phyloP scores from a whole-genome alignment of 2,329 filamentous ascomycete species.

The Aspergillus carbonarius region DNA sequence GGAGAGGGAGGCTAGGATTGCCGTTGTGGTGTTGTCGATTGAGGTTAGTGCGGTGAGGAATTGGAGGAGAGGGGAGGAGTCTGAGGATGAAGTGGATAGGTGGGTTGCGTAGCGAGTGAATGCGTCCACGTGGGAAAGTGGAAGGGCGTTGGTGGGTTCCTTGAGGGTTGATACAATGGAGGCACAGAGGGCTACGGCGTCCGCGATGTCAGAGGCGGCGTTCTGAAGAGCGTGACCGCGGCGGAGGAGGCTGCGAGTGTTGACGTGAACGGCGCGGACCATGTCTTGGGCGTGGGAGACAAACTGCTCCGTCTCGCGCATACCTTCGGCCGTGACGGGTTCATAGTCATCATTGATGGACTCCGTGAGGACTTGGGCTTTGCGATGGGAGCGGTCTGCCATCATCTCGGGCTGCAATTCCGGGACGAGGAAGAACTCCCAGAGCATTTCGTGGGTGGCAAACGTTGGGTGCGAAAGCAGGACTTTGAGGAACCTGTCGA shows the following conservation, averaged over 20 bases:
- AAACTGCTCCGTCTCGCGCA: constrained; percentile 89
- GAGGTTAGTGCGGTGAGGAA: constrained; percentile 77
- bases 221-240: constrained; percentile 72
- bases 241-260: constrained; percentile 78
- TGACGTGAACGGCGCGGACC: constrained; percentile 78
- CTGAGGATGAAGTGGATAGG: constrained; percentile 59
- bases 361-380: constrained; percentile 78
- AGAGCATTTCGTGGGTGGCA: constrained; percentile 92
- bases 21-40: constrained; percentile 79
- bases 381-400: constrained; percentile 80
- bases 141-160: constrained; percentile 61
- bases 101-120: constrained; percentile 69
- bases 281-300: constrained; percentile 87
- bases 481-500: constrained; percentile 85
- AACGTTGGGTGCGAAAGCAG: constrained; percentile 89
- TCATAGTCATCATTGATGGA: constrained; percentile 86
- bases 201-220: constrained; percentile 52
- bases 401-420: constrained; percentile 90
- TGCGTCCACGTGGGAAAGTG: constrained; percentile 65
- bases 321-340: constrained; percentile 68
- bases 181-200: constrained; percentile 43
- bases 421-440: constrained; percentile 98
- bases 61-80: constrained; percentile 68
- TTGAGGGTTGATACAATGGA: constrained; percentile 53
- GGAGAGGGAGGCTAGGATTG: constrained; percentile 74